Evolutionary conservation across 768 basidiomycete genomes (phyloP).

Genomic region (Exsudoporus frostii): DNA sequence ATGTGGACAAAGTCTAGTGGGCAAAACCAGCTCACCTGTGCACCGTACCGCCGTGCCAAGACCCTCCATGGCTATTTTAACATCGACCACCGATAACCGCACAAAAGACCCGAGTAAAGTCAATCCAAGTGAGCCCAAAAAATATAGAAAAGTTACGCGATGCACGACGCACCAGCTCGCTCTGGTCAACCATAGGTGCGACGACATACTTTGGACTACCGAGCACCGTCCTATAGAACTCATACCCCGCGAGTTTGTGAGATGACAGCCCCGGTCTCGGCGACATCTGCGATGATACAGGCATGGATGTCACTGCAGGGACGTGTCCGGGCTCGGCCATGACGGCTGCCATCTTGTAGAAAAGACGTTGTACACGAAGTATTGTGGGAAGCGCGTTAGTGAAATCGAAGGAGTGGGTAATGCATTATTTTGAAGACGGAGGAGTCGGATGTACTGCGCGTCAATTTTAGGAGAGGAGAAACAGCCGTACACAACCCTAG

Average conservation of each 20-base stretch:
- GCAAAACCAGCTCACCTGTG: slow-evolving; percentile 48
- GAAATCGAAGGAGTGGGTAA: not conserved
- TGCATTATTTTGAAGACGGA: slow-evolving; percentile 4
- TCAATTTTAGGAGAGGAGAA: not conserved
- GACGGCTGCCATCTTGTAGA: slow-evolving; percentile 4
- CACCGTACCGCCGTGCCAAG: slow-evolving; percentile 78
- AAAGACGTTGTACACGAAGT: not conserved
- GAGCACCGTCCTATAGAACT: slow-evolving; percentile 76
- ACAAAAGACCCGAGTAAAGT: not conserved
- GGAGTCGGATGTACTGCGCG: not conserved
- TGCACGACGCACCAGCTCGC: slow-evolving; percentile 72
- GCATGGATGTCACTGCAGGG: not conserved
- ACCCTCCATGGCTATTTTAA: slow-evolving; percentile 81
- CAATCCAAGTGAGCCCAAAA: not conserved
- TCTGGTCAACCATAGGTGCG: slow-evolving; percentile 99
- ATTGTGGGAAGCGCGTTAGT: not conserved
- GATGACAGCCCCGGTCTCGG: not conserved
- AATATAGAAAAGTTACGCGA: not conserved
- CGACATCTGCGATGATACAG: not conserved
- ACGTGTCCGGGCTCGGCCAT: not conserved
- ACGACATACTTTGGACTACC: slow-evolving; percentile 87
- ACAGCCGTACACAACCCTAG: slow-evolving; percentile 4
- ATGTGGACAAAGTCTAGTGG: too few species aligned
- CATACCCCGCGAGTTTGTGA: slow-evolving; percentile 67
- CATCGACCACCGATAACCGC: not conserved